Evolutionary conservation across 2,329 filamentous ascomycete genomes (phyloP), one percentile per base, ranked within the genome.

Genomic region (Ophiocordyceps polyrhachis-furcata): DNA sequence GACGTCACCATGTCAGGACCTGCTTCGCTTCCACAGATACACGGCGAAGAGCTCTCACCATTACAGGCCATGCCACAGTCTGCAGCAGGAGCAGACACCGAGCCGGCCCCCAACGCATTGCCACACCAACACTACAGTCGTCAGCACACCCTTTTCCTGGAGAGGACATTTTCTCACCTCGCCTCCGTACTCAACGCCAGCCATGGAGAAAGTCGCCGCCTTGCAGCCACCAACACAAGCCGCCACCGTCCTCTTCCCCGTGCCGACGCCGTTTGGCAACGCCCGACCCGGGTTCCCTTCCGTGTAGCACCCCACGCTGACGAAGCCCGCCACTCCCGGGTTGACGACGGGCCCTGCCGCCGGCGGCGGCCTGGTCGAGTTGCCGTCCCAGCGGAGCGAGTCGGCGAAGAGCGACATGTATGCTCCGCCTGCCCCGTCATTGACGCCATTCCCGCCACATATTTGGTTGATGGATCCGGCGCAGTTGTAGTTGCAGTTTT

Each of bases 401-500:
- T 65, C 61, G 4, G 64, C 65, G 44, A 71, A 74, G 1, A 74
- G 50, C 40, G 66, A 74, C 45, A 76, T 62, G 55, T 63, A 70
- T 7, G 62, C 47, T 29, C 62, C 60, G 8, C 58, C 58, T 9
- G 51, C 54, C 15, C 52, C 53, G 2, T 56, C 50, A 2, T 53
- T 52, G 4, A 55, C 49, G 1, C 62, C 69, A 43, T 73, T 67
- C 2, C 73, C 73, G 43, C 73, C 73, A 41, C 73, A 77, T 15
- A 67, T 62, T 51, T 74, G 61, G 47, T 66, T 65, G 25, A 66
- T 46, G 40, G 69, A 63, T 1, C 71, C 73, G 0, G 58, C 51
- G 48, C 73, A 77, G 35, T 63, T 54, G 46, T 62, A 74, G 56
- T 70, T 69, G 57, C 73, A 76, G 48, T 72, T 62, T 5, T 43